Evolutionary conservation across 352 stramenopile species (phyloP), one percentile per base, ranked within the genome.

Genomic region (Globisporangium heterothallicum): DNA sequence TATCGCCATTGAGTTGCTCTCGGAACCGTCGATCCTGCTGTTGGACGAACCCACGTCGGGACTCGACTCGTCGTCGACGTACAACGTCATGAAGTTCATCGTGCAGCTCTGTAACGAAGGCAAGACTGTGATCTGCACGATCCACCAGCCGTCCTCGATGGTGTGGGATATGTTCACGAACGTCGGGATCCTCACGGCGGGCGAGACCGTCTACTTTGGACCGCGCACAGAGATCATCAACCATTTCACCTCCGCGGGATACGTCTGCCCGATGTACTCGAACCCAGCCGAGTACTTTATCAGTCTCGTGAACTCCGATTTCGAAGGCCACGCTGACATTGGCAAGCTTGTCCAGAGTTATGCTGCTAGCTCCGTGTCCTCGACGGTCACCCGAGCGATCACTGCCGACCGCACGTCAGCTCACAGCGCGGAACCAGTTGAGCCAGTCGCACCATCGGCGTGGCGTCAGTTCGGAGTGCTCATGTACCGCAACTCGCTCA

Each of bases 31-130:
- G n/a, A 67, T 98, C 27, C 58, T 99, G 30, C 85, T 99, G 24
- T 68, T 99, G 19, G 94, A 98, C 51, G 95, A 98, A 53, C 92
- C 94, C 2, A 98, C 92, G 0, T 94, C 73, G 9, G 88, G 90
- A 0, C 69, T 98, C 14, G 94, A 98, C 64, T 76, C 83, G 16
- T 88, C 77, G 6, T 86, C 90, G n/a, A 89, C 92, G 13, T 70
- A 88, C 22, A 78, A 78, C 42, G 84, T 98, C 4, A 96, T 98
- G 62, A 66, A 92, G 22, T 56, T 79, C 21, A 70, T 91, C 19
- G 54, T 80, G 12, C 57, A 68, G 26, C 54, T 79, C 1, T 72
- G 77, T 14, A 59, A 64, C 0, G 66, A 90, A 21, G 52, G 57
- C 29, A 86, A 84, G 59, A 93, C 79, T 40, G 72, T 94, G 34